These are phyloP conservation scores for Candida andamanensis DNA, from an alignment of 805 yeast species.

Conservation along the genomic window DNA sequence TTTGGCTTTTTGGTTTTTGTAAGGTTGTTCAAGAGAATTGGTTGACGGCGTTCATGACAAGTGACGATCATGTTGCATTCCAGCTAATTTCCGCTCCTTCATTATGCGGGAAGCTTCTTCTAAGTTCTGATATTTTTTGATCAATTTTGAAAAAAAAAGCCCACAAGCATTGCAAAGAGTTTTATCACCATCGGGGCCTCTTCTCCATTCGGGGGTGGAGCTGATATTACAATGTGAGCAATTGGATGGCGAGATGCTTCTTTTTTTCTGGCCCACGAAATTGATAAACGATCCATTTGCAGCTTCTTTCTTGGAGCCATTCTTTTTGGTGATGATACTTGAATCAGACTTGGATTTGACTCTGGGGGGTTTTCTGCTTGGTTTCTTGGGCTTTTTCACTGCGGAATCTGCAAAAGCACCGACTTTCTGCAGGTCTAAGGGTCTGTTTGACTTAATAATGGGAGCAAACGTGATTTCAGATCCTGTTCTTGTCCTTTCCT, in stretches of 20 bases:
- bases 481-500: neutral
- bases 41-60: constrained; percentile 3
- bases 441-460: neutral
- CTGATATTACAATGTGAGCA: constrained; percentile 62
- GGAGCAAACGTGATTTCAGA: too few species aligned
- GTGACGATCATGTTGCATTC: constrained; percentile 16
- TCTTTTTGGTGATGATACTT: neutral
- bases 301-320: too few species aligned
- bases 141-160: constrained; percentile 59
- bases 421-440: too few species aligned
- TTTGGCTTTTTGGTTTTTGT: too few species aligned
- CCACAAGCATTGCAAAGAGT: constrained; percentile 94
- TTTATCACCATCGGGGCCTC: constrained; percentile 79
- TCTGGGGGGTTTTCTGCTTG: neutral
- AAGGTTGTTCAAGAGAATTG: too few species aligned
- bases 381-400: too few species aligned
- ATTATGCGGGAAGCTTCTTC: constrained; percentile 35
- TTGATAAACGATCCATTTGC: constrained; percentile 3
- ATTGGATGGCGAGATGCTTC: constrained; percentile 1
- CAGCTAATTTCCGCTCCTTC: constrained; percentile 15
- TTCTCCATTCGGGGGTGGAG: constrained; percentile 89
- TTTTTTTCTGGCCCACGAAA: neutral
- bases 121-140: constrained; percentile 41
- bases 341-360: constrained; percentile 1
- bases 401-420: too few species aligned